Evolutionary conservation across 768 basidiomycete genomes (phyloP).

Genomic region (Rhizopogon salebrosus): DNA sequence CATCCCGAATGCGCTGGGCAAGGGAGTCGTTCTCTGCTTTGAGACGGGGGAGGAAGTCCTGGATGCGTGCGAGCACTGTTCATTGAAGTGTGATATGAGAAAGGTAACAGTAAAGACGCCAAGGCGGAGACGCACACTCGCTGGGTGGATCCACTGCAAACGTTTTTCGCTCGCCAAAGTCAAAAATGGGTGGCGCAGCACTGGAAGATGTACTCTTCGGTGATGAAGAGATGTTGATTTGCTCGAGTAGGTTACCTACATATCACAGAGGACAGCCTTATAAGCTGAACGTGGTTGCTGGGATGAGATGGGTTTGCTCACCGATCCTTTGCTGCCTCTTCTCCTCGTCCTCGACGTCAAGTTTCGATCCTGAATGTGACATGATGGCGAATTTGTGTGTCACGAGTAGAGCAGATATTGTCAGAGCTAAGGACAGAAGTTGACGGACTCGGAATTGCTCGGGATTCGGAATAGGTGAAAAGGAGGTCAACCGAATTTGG

Average conservation of each 20-base stretch:
- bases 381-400: not conserved
- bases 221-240: constrained; percentile 25
- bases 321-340: constrained; percentile 37
- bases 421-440: too few relatives aligned
- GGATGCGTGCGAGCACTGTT: constrained; percentile 59
- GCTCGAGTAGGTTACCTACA: constrained; percentile 38
- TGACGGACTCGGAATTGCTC: too few relatives aligned
- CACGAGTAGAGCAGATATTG: not conserved
- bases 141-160: constrained; percentile 38
- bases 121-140: constrained; percentile 37
- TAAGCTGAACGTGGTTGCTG: not conserved
- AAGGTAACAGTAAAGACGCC: not conserved
- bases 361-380: constrained; percentile 14
- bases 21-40: constrained; percentile 60
- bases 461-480: not conserved
- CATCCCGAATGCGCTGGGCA: constrained; percentile 35
- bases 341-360: constrained; percentile 47
- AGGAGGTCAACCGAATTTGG: constrained; percentile 1
- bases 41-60: constrained; percentile 63
- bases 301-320: constrained; percentile 20
- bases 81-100: not conserved
- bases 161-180: constrained; percentile 32
- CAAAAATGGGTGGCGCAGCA: constrained; percentile 18
- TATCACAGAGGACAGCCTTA: not conserved
- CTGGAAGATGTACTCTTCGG: constrained; percentile 9